Conservation (phyloP, 106 monocot genomes). For the Dendrobium chrysotoxum region DNA sequence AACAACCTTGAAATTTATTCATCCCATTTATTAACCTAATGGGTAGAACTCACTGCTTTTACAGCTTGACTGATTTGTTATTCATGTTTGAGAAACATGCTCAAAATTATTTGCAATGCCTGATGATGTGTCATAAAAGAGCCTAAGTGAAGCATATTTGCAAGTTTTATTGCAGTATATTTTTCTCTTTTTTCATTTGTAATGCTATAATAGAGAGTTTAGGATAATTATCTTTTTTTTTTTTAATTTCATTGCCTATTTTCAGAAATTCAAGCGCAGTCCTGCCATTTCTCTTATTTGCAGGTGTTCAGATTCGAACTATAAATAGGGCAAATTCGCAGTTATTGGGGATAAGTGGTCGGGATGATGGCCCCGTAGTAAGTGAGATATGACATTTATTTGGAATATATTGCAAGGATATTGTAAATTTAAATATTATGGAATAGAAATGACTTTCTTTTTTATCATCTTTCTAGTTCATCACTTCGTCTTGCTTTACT, state of each 20-base stretch:
- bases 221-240: background rate
- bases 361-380: constrained; percentile 26
- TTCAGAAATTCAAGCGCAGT: background rate
- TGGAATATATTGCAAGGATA: background rate
- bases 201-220: background rate
- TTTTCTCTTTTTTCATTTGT: background rate
- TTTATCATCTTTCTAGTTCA: background rate
- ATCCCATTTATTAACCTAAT: background rate
- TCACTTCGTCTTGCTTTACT: background rate
- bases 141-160: background rate
- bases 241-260: background rate
- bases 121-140: background rate
- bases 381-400: background rate
- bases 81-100: background rate
- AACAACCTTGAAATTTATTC: background rate
- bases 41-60: background rate
- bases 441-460: background rate
- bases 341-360: constrained; percentile 23
- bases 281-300: background rate
- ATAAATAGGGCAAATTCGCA: constrained; percentile 18
- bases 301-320: constrained; percentile 21
- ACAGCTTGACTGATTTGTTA: background rate
- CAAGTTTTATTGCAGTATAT: background rate
- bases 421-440: background rate
- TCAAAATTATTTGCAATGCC: background rate